Conservation (phyloP, 345 rosid genomes). For the Hibiscus trionum region DNA sequence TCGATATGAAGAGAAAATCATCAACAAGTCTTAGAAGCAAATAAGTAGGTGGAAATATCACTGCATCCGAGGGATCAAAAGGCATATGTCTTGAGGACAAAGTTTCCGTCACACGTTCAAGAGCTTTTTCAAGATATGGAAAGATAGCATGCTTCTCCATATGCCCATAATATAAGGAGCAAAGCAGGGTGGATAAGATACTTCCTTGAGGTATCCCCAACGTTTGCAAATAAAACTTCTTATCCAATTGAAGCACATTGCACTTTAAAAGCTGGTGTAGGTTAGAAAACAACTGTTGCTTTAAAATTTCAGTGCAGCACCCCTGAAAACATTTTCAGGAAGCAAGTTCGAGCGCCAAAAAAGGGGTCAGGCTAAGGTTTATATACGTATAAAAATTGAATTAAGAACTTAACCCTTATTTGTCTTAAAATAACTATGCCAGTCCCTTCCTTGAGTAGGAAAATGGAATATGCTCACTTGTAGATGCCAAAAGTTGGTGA, state of each 20-base stretch:
- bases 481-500: background rate
- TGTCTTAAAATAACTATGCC: background rate
- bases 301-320: conserved; percentile 19
- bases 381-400: background rate
- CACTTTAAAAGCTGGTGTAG: conserved; percentile 54
- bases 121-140: conserved; percentile 50
- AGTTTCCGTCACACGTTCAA: conserved; percentile 8
- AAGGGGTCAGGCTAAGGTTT: background rate
- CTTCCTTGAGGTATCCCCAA: conserved; percentile 89
- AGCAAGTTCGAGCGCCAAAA: background rate
- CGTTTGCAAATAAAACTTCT: conserved; percentile 47
- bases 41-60: conserved; percentile 24
- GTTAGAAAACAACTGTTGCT: conserved; percentile 26
- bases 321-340: conserved; percentile 34
- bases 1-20: conserved; percentile 72
- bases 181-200: conserved; percentile 56
- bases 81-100: conserved; percentile 6
- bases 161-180: conserved; percentile 76
- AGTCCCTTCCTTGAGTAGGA: background rate
- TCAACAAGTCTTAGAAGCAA: conserved; percentile 65
- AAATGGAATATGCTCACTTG: background rate
- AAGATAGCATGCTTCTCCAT: conserved; percentile 57
- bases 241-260: conserved; percentile 48
- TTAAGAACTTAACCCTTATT: background rate
- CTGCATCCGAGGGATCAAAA: conserved; percentile 14